A percentile compares a stretch with the other conserved stretches of the same genome.
phyloP scores from a whole-genome alignment of 2,329 filamentous ascomycete species.

The Exophiala xenobiotica region DNA sequence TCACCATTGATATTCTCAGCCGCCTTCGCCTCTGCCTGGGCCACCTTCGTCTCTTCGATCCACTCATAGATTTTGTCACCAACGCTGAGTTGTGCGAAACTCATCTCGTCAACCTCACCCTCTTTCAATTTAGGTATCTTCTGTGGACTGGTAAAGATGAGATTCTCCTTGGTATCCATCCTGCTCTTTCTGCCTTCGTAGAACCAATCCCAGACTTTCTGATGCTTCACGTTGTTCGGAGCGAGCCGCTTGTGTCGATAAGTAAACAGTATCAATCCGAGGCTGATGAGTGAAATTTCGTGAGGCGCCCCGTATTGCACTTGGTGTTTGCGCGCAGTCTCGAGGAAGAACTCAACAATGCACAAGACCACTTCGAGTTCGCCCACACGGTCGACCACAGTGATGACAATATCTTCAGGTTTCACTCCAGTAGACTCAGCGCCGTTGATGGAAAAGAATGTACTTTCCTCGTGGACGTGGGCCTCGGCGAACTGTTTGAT shows the following conservation, averaged over 20 bases:
- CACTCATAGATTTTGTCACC: too few species aligned
- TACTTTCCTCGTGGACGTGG: background rate
- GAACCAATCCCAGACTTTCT: background rate
- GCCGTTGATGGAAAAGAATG: background rate
- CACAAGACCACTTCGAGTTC: background rate
- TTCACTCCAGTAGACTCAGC: background rate
- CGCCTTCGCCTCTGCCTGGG: too few species aligned
- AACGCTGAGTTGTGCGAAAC: too few species aligned
- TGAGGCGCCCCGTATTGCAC: too few species aligned
- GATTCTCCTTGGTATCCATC: background rate
- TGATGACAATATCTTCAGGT: constrained; percentile 2
- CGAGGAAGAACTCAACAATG: background rate
- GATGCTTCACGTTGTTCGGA: background rate
- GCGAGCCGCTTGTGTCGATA: background rate
- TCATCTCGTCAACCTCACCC: too few species aligned
- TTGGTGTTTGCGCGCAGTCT: background rate
- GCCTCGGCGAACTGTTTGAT: background rate
- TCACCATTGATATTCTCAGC: too few species aligned
- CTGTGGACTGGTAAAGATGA: too few species aligned
- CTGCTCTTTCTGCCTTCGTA: background rate
- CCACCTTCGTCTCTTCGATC: too few species aligned
- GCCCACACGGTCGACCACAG: background rate
- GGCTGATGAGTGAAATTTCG: too few species aligned
- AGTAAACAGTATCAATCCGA: background rate
- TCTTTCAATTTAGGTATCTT: too few species aligned